phyloP scores from a whole-genome alignment of 75 land plant genomes.

The Cupressus sempervirens region DNA sequence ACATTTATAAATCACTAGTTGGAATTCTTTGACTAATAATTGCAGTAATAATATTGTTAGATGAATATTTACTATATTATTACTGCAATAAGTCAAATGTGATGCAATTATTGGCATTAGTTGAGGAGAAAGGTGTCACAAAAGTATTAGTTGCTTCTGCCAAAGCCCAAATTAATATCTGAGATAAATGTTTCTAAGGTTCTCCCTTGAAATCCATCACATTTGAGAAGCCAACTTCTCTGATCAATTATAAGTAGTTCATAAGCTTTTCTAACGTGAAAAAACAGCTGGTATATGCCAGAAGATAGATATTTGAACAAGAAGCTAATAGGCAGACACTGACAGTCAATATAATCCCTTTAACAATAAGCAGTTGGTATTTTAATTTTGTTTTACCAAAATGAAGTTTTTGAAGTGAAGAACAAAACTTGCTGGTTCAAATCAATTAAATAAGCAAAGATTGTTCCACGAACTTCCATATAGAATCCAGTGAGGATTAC shows the following conservation, averaged over 20 bases:
- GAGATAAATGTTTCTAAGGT: not conserved
- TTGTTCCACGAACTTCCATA: too few relatives aligned
- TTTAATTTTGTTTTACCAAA: not conserved
- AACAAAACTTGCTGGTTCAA: not conserved
- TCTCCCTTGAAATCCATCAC: not conserved
- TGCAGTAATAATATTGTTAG: too few relatives aligned
- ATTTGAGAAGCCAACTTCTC: not conserved
- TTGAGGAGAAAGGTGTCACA: not conserved
- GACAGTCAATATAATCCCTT: not conserved
- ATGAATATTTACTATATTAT: too few relatives aligned
- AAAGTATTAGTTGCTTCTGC: too few relatives aligned
- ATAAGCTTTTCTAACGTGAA: not conserved
- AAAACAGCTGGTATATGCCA: not conserved
- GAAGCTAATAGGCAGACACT: not conserved
- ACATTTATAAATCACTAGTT: too few relatives aligned
- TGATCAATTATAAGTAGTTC: not conserved
- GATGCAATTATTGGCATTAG: not conserved
- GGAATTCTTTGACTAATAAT: too few relatives aligned
- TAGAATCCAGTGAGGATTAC: too few relatives aligned
- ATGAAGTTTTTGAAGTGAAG: not conserved
- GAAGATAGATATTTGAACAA: not conserved
- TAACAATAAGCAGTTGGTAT: not conserved
- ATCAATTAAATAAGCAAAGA: too few relatives aligned
- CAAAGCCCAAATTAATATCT: not conserved
- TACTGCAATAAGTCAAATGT: too few relatives aligned